Evolutionary conservation across 2,329 filamentous ascomycete species (phyloP).

Genomic region (Delphinella strobiligena): DNA sequence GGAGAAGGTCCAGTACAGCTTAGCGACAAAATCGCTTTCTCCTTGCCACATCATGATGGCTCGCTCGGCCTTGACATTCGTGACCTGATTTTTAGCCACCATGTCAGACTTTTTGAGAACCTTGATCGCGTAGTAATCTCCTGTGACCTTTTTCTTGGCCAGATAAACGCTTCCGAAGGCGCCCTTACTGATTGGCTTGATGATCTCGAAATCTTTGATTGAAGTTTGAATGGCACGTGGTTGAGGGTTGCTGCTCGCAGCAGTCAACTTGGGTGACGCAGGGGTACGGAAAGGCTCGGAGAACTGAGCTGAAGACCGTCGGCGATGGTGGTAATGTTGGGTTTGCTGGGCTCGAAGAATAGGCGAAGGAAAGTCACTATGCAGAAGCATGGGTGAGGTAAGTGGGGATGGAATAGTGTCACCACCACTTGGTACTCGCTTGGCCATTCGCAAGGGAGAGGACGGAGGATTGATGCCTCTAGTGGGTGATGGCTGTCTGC

Average conservation of each 20-base stretch:
- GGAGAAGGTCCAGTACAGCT: conserved; percentile 98
- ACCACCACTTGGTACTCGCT: conserved; percentile 51
- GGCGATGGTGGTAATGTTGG: conserved; percentile 58
- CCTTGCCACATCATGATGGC: conserved; percentile 99
- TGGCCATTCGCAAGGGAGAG: conserved; percentile 73
- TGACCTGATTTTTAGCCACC: conserved; percentile 98
- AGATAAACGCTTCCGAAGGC: conserved; percentile 97
- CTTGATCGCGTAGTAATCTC: conserved; percentile 97
- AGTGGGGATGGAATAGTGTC: conserved; percentile 72
- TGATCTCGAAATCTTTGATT: conserved; percentile 98
- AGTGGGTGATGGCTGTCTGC: conserved; percentile 81
- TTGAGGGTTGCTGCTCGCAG: conserved; percentile 66
- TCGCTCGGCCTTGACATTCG: conserved; percentile 95
- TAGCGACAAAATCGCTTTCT: conserved; percentile 96
- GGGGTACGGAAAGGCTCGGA: conserved; percentile 53
- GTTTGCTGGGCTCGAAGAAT: conserved; percentile 40
- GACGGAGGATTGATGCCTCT: conserved; percentile 55
- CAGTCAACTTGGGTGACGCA: conserved; percentile 68
- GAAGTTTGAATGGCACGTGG: conserved; percentile 83
- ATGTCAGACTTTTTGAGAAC: conserved; percentile 99
- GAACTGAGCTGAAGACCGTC: conserved; percentile 82
- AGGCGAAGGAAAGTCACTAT: conserved; percentile 71
- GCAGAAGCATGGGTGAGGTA: conserved; percentile 74
- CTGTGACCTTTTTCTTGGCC: conserved; percentile 96
- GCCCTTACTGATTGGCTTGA: conserved; percentile 98